Evolutionary conservation across 225 moss, liverwort and hornwort genomes (phyloP), one percentile per base, ranked within the genome.

Genomic region (Rhytidiadelphus loreus): DNA sequence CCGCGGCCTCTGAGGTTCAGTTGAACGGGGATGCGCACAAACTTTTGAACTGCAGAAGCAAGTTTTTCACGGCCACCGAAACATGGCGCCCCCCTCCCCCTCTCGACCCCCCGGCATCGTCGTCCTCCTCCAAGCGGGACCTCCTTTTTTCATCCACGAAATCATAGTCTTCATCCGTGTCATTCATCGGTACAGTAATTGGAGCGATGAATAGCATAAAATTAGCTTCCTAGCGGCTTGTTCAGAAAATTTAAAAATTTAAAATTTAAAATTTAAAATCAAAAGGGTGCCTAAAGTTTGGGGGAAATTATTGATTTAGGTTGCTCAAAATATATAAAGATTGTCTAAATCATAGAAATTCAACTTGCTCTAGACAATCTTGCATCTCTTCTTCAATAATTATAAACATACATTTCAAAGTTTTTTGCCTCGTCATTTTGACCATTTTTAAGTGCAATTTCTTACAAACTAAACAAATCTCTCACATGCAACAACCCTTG

Each of bases 361-460:
- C 35, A 65, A 65, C 35, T 19, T 5, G 3, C 19, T 65, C 35
- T 8, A 19, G 3, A 65, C 19, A 65, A 35, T 20, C 3, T 65
- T 37, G 9, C 11, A 37, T 65, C 6, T 65, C 20, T 65, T 65
- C 11, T 65, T 65, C 9, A 65, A 35, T 11, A 65, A 66, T 7
- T 66, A 1, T 37, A 7, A 66, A n/a, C 0, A n/a, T 3, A 22
- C 12, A n/a, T 66, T 66, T 4, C 12, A n/a, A 66, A n/a, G 11
- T n/a, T n/a, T 66, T 21, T 37, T 37, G 6, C n/a, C 22, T 66
- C 1, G 12, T 22, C 12, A 69, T 39, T 68, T 69, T 39, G 22
- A 69, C 4, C 2, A 0, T 13, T 39, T 4, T 23, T 23, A 39
- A 24, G 13, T 1, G 13, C 2, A 22, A 35, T 62, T 0, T 62